These are phyloP conservation scores for Takashimella tepidaria DNA, from an alignment of 1,284 basidiomycete genomes.

Conservation along the genomic window DNA sequence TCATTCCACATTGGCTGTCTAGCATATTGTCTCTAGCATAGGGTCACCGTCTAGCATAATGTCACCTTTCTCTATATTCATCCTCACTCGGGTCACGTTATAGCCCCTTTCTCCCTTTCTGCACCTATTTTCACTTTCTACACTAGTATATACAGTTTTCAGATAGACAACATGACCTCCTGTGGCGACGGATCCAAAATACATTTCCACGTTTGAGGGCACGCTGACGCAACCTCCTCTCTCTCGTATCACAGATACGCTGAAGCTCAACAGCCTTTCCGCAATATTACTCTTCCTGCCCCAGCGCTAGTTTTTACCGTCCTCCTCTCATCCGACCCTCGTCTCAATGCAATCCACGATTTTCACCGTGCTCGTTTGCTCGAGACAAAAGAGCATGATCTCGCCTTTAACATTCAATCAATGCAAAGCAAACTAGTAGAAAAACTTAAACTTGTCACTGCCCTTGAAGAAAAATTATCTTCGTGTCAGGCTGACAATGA, in stretches of 20 bases:
- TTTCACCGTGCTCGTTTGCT: conserved; percentile 37
- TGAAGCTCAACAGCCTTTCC: conserved; percentile 37
- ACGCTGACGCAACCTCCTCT: background rate
- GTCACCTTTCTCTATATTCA: background rate
- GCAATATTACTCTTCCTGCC: conserved; percentile 23
- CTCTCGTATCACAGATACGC: conserved; percentile 33
- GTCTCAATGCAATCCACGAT: conserved; percentile 37
- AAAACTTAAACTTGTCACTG: conserved; percentile 27
- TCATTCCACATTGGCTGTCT: no score
- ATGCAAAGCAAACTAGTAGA: conserved; percentile 31
- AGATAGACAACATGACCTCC: no score
- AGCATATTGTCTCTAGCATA: no score
- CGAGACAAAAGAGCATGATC: conserved; percentile 20
- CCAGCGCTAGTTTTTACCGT: conserved; percentile 45
- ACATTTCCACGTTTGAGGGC: background rate
- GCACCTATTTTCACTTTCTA: conserved; percentile 1
- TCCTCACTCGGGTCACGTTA: conserved; percentile 9
- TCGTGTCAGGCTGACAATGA: conserved; percentile 25
- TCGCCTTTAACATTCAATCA: conserved; percentile 22
- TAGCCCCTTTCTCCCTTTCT: conserved; percentile 3
- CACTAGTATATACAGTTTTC: conserved; percentile 3
- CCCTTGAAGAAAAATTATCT: conserved; percentile 35
- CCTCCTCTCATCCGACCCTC: conserved; percentile 41
- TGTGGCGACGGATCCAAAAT: background rate
- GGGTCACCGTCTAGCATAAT: no score